phyloP scores from a whole-genome alignment of 257 asterid genomes.

The Solanum etuberosum region DNA sequence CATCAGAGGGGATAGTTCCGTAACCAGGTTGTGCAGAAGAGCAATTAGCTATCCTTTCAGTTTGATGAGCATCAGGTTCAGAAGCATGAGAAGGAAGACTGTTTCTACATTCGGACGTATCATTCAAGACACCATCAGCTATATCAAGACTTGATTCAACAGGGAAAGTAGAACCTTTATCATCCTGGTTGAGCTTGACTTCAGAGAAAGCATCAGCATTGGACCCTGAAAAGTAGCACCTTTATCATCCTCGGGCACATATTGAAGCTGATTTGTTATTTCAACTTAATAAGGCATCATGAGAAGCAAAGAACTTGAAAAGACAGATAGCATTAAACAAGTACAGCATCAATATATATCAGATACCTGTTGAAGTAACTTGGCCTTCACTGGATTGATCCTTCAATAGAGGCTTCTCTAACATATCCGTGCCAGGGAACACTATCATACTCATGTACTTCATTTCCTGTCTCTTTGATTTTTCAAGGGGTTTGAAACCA shows the following conservation, averaged over 20 bases:
- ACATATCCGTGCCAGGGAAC: conserved; percentile 72
- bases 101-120: not conserved
- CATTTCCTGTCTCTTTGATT: conserved; percentile 54
- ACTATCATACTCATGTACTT: conserved; percentile 61
- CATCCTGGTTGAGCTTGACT: not conserved
- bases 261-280: not conserved
- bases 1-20: not conserved
- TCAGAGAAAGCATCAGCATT: not conserved
- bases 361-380: conserved; percentile 38
- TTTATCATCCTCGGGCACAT: not conserved
- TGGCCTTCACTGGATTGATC: conserved; percentile 2
- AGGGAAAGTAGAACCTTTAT: not conserved
- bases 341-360: not conserved
- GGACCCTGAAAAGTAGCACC: not conserved
- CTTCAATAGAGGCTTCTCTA: conserved; percentile 50
- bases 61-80: not conserved
- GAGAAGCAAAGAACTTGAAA: not conserved
- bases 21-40: not conserved
- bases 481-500: conserved; percentile 64
- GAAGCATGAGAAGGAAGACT: not conserved
- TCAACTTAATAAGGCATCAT: not conserved
- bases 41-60: not conserved
- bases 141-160: not conserved
- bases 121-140: not conserved
- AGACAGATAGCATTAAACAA: not conserved